Evolutionary conservation across 2,329 filamentous ascomycete species (phyloP), one percentile per base, ranked within the genome.

Genomic region (Trichophyton equinum): DNA sequence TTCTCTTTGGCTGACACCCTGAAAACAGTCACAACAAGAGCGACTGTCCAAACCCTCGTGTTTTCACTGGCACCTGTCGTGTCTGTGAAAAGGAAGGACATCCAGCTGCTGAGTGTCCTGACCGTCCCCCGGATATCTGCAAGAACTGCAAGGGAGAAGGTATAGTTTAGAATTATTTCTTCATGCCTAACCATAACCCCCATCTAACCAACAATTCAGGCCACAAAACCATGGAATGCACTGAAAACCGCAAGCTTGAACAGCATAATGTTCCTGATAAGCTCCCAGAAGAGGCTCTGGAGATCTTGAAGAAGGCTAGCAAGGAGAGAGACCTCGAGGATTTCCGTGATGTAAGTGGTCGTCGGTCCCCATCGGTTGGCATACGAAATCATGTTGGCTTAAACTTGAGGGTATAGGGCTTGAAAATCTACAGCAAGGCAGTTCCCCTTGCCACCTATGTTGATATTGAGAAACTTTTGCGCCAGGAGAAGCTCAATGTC

Each of bases 381-480:
- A 20, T 30, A 47, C 3, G 33, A 13, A 13, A 13, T 3, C 9
- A 6, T 57, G 42, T 25, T 30, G 57, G 20, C 27, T 27, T 27
- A 25, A 22, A 58, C 64, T 58, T 64, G 25, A 49, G 22, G 18
- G 15, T 40, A 44, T 27, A 59, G 73, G 75, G 73, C 3, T 66
- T 84, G 49, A 75, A 76, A 63, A 70, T 80, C 2, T 82, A 82
- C 62, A 75, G 75, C 63, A 81, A 82, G 62, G 76, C 77, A 1
- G 71, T 71, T 30, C 76, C 75, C 1, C 61, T 70, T 63, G 78
- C 75, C 60, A 77, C 69, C 62, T 82, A 76, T 61, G 71, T 69
- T 9, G 76, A 76, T 1, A 76, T 83, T 8, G 81, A 83, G 66
- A 71, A 72, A 20, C 76, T 76, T 57, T 76, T 83, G 64, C 79